Evolutionary conservation across 371 early-diverging fungal genomes (phyloP).

Genomic region (Mucor irregularis): DNA sequence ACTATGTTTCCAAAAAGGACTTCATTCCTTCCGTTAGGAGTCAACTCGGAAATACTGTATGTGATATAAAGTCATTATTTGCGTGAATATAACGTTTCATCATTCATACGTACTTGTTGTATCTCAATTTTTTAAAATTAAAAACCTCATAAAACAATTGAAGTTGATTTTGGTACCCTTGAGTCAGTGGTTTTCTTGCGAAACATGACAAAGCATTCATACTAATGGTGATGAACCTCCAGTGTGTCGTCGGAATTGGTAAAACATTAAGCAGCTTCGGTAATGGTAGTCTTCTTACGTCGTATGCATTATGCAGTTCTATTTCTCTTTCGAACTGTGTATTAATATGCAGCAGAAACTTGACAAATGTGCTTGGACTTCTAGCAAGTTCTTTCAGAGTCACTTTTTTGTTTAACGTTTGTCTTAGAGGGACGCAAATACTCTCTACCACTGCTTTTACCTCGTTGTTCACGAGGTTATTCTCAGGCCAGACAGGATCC

Average conservation of each 20-base stretch:
- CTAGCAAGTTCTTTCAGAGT: background rate
- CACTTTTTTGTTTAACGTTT: background rate
- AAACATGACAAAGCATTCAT: background rate
- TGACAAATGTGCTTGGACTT: background rate
- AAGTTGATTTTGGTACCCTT: background rate
- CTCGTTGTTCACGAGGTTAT: no score
- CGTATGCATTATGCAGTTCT: background rate
- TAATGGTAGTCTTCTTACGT: background rate
- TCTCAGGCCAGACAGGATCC: no score
- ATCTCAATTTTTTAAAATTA: background rate
- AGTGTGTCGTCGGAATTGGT: background rate
- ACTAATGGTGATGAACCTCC: background rate
- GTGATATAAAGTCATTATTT: background rate
- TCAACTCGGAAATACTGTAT: background rate
- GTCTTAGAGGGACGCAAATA: background rate
- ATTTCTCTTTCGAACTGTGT: background rate
- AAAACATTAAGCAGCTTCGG: background rate
- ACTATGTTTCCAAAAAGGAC: background rate
- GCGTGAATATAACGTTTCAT: background rate
- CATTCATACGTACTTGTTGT: background rate
- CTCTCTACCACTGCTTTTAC: background rate
- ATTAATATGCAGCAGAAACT: background rate
- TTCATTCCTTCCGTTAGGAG: background rate
- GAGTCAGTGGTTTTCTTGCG: background rate
- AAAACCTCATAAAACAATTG: background rate